Evolutionary conservation across 495 filamentous ascomycete genomes (phyloP), one percentile per base, ranked within the genome.

Genomic region (Acidiella bohemica): DNA sequence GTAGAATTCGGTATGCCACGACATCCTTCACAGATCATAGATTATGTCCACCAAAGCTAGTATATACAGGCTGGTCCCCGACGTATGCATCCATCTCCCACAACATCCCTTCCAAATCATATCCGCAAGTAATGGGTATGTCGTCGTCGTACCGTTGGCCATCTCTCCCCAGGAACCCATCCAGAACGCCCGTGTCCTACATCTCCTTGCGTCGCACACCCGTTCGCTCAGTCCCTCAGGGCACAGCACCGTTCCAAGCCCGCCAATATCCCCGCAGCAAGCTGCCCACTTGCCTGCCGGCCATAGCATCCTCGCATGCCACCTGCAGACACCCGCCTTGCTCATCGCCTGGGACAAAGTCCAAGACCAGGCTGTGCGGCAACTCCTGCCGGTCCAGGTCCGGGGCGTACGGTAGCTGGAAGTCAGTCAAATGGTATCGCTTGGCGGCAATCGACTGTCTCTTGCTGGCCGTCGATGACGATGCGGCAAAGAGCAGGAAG

Each of bases 381-480:
- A 95, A 59, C 62, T 95, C 87, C 59, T 93, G 80, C 47, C 79
- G 65, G 43, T 95, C 87, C 48, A 87, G 76, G 59, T 93, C 84
- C 1, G 87, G 87, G 6, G 81, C 67, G 46, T 76, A 81, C 5
- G 85, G 85, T 8, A 64, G 60, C 44, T 70, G 68, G 64, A 95
- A 92, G 35, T 90, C 84, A 44, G 71, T 74, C 31, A 95, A 66
- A 53, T 86, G 81, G 53, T 80, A 93, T 19, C 74, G 72, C 61
- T 84, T 87, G 44, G 73, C 66, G 36, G 74, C 64, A 62, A 74
- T 43, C 9, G 48, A 51, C 22, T 59, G 55, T 46, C 51, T 26
- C 14, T 32, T 32, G 9, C 42, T 25, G 27, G 45, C 38, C 10
- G 32, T 30, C 22, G 47, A 27, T n/a, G n/a, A n/a, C n/a, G n/a